Percentiles rank a stretch among this genome's conserved stretches.
phyloP scores from a whole-genome alignment of 306 rosid genomes.

The Dalbergia cultrata region DNA sequence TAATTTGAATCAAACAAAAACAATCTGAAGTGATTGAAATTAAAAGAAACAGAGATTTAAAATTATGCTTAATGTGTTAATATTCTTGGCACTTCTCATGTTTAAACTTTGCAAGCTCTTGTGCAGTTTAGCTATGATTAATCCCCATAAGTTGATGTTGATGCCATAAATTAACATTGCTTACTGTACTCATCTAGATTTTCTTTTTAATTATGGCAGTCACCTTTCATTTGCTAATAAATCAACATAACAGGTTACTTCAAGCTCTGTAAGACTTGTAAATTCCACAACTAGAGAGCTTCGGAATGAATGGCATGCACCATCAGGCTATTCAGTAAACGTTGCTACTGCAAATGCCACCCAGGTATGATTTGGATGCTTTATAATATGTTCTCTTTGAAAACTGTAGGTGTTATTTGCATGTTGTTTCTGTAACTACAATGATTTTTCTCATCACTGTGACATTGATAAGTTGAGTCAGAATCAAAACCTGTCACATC shows the following conservation, averaged over 20 bases:
- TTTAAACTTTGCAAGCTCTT: neutral
- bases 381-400: no score
- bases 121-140: neutral
- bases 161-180: constrained; percentile 1
- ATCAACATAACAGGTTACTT: constrained; percentile 67
- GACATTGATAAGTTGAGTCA: no score
- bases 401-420: no score
- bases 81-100: constrained; percentile 32
- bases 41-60: neutral
- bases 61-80: neutral
- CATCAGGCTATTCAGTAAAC: constrained; percentile 80
- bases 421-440: no score
- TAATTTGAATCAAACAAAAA: neutral
- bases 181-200: neutral
- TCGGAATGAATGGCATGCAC: constrained; percentile 85
- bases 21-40: neutral
- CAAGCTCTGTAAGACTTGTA: constrained; percentile 85
- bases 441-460: no score
- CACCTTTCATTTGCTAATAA: no score
- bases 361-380: constrained; percentile 66
- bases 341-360: constrained; percentile 97
- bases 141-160: neutral
- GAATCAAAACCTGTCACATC: no score
- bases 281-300: constrained; percentile 87
- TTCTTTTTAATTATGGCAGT: no score